These are phyloP conservation scores for Stentor roeselii DNA, from an alignment of 73 alveolate genomes.

Conservation along the genomic window DNA sequence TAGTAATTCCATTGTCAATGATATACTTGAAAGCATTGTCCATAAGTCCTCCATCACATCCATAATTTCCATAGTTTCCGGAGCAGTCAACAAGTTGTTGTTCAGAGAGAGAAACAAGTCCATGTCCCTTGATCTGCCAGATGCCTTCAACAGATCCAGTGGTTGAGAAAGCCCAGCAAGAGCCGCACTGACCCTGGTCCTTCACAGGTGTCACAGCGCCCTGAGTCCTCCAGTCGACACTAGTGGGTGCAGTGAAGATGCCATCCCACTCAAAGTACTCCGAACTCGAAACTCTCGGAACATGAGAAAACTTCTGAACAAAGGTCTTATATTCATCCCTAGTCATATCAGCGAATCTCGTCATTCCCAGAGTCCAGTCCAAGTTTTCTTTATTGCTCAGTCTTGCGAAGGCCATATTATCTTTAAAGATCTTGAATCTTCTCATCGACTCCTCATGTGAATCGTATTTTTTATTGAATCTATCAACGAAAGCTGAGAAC, in stretches of 20 bases:
- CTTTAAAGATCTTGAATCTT: background rate
- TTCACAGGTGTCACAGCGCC: slow-evolving; percentile 65
- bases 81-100: slow-evolving; percentile 68
- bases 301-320: slow-evolving; percentile 29
- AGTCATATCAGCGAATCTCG: slow-evolving; percentile 51
- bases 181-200: slow-evolving; percentile 75
- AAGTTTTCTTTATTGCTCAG: background rate
- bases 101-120: slow-evolving; percentile 38
- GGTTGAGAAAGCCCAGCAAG: slow-evolving; percentile 79
- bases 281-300: background rate
- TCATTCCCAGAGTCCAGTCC: background rate
- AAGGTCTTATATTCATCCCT: slow-evolving; percentile 45
- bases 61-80: slow-evolving; percentile 53
- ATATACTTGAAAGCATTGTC: slow-evolving; percentile 59
- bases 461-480: background rate
- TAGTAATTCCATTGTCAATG: slow-evolving; percentile 31
- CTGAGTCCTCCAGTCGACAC: slow-evolving; percentile 57
- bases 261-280: background rate
- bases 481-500: background rate
- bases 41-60: slow-evolving; percentile 78
- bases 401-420: background rate
- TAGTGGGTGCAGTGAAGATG: background rate
- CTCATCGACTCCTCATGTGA: background rate
- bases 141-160: slow-evolving; percentile 53
- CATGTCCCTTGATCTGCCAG: slow-evolving; percentile 17